Conservation (phyloP, 306 rosid genomes). For the Vigna trinervia region DNA sequence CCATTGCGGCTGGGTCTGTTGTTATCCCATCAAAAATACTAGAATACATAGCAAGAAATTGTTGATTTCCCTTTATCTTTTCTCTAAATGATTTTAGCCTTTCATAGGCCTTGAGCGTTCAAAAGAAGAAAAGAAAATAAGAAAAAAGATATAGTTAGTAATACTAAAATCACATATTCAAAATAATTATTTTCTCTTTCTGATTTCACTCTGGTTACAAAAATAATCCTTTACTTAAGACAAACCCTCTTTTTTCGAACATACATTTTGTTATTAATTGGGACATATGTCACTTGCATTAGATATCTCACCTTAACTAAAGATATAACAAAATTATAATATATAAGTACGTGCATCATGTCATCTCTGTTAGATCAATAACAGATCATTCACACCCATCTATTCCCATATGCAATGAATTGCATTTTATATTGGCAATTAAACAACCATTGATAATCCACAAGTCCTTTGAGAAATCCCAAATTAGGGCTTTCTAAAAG, state of each 20-base stretch:
- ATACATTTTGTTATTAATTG: background rate
- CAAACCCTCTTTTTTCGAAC: background rate
- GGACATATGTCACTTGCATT: background rate
- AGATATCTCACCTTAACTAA: background rate
- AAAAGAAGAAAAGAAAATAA: background rate
- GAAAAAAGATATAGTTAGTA: constrained; percentile 13
- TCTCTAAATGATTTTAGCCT: constrained; percentile 61
- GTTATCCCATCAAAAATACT: constrained; percentile 86
- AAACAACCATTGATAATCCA: too few species aligned
- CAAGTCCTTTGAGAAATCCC: too few species aligned
- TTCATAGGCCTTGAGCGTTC: constrained; percentile 61
- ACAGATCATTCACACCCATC: too few species aligned
- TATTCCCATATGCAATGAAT: too few species aligned
- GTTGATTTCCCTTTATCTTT: constrained; percentile 60
- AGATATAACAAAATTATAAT: too few species aligned
- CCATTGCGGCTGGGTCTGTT: constrained; percentile 84
- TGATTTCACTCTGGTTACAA: background rate
- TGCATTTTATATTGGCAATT: too few species aligned
- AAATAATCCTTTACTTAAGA: too few species aligned
- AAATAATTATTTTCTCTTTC: background rate
- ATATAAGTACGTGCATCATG: too few species aligned
- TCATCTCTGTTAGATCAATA: too few species aligned
- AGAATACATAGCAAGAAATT: constrained; percentile 89
- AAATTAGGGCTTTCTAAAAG: too few species aligned
- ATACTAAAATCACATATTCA: background rate